Evolutionary conservation across 23 red algal genomes (phyloP).

Genomic region (Gracilariopsis chorda): DNA sequence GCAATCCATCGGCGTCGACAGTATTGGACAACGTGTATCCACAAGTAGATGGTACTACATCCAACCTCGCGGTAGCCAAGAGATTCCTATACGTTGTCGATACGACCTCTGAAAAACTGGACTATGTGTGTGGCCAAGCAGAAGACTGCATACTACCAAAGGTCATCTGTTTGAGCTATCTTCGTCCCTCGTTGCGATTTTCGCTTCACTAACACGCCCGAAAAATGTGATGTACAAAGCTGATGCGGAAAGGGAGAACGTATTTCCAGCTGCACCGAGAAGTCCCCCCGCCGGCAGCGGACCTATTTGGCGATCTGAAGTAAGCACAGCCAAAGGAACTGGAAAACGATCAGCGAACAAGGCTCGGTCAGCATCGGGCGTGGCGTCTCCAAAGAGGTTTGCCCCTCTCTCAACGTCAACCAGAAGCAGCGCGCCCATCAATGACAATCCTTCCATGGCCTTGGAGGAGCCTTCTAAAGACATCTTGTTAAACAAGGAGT

Average conservation of each 20-base stretch:
- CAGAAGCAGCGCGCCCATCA: constrained; percentile 46
- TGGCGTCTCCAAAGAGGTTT: constrained; percentile 7
- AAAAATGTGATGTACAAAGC: constrained; percentile 30
- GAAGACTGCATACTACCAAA: too few relatives aligned
- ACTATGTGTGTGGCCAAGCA: too few relatives aligned
- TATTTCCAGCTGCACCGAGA: constrained; percentile 24
- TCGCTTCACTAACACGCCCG: constrained; percentile 20
- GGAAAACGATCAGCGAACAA: constrained; percentile 51
- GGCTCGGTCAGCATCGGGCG: constrained; percentile 31
- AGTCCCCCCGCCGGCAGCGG: constrained; percentile 44
- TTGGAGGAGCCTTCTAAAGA: constrained; percentile 32
- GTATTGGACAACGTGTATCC: too few relatives aligned
- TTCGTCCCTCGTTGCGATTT: too few relatives aligned
- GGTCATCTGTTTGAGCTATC: too few relatives aligned
- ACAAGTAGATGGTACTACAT: too few relatives aligned
- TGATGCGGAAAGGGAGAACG: constrained; percentile 20
- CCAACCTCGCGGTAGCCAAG: too few relatives aligned
- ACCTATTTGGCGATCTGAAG: constrained; percentile 53
- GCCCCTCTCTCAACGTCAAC: constrained; percentile 43
- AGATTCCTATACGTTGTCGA: too few relatives aligned
- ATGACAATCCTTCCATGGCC: constrained; percentile 50
- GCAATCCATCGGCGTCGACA: too few relatives aligned
- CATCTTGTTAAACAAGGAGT: constrained; percentile 34
- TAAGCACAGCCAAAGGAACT: constrained; percentile 5
- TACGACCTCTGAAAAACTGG: too few relatives aligned